These are phyloP conservation scores for Taphrina populina DNA, from an alignment of 1,139 yeast species.

Conservation along the genomic window DNA sequence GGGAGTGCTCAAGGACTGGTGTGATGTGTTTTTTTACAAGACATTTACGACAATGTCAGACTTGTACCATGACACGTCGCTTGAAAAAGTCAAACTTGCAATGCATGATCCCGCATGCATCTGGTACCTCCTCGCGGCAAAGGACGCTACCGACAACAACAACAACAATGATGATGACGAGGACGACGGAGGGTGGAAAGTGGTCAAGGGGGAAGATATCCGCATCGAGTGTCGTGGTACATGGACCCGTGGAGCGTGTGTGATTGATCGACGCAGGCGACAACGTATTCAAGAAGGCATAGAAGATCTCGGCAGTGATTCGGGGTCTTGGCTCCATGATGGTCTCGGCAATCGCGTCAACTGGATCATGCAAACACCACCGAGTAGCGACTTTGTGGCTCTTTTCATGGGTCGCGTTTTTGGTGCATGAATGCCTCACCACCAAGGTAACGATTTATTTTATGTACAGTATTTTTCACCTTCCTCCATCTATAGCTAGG, in stretches of 20 bases:
- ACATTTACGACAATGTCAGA: slow-evolving; percentile 44
- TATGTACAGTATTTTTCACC: no score
- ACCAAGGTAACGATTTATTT: no score
- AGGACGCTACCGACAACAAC: slow-evolving; percentile 42
- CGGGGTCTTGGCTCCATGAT: slow-evolving; percentile 42
- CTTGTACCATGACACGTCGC: slow-evolving; percentile 35
- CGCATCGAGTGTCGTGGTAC: slow-evolving; percentile 49
- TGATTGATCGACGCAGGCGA: slow-evolving; percentile 46
- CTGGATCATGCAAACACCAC: slow-evolving; percentile 43
- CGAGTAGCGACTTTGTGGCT: slow-evolving; percentile 3
- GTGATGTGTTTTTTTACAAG: slow-evolving; percentile 44
- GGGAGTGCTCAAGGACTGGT: slow-evolving; percentile 45
- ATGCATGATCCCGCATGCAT: slow-evolving; percentile 47
- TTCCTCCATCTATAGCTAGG: neutral
- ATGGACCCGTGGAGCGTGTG: slow-evolving; percentile 47
- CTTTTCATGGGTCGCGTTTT: slow-evolving; percentile 18
- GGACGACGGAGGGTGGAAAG: slow-evolving; percentile 43
- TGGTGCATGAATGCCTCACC: neutral
- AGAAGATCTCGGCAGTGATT: slow-evolving; percentile 37
- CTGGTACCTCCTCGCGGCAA: slow-evolving; percentile 44
- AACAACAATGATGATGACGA: slow-evolving; percentile 35
- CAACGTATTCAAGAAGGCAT: slow-evolving; percentile 29
- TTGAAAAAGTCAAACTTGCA: slow-evolving; percentile 39
- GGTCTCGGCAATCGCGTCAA: slow-evolving; percentile 43
- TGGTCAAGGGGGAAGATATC: slow-evolving; percentile 43